A percentile compares a stretch with the other conserved stretches of the same genome.
These are phyloP conservation scores for Grigorovia jiainica DNA, from an alignment of 805 yeast species.

Conservation along the genomic window DNA sequence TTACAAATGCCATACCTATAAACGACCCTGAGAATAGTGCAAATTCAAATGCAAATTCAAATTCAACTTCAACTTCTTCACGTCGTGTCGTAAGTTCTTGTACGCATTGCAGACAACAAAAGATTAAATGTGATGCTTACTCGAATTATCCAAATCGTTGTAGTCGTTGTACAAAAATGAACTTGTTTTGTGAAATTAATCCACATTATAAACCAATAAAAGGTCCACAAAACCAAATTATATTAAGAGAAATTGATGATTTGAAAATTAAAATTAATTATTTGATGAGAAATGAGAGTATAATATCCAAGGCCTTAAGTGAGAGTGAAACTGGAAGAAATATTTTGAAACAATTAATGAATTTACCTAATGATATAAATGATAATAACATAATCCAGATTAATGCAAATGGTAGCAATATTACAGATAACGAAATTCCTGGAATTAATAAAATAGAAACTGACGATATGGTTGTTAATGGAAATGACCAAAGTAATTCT, in stretches of 20 bases:
- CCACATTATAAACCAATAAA: conserved; percentile 87
- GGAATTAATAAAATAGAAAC: background rate
- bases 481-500: too few relatives aligned
- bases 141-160: conserved; percentile 77
- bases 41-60: too few relatives aligned
- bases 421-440: too few relatives aligned
- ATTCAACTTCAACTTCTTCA: background rate
- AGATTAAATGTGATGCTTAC: conserved; percentile 85
- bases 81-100: conserved; percentile 69
- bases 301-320: conserved; percentile 2
- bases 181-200: conserved; percentile 75
- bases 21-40: too few relatives aligned
- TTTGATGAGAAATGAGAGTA: conserved; percentile 52
- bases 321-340: conserved; percentile 2
- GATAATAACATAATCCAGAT: too few relatives aligned
- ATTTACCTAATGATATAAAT: background rate
- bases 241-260: conserved; percentile 79
- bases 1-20: background rate
- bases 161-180: conserved; percentile 72
- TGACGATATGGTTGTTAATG: background rate
- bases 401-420: too few relatives aligned
- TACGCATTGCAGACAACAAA: conserved; percentile 90
- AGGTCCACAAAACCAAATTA: conserved; percentile 78
- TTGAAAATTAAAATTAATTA: conserved; percentile 62
- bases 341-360: conserved; percentile 1